Percentiles rank a stretch among this genome's conserved stretches.
Conservation (phyloP, 1,284 basidiomycete species). For the Irpex rosettiformis region DNA sequence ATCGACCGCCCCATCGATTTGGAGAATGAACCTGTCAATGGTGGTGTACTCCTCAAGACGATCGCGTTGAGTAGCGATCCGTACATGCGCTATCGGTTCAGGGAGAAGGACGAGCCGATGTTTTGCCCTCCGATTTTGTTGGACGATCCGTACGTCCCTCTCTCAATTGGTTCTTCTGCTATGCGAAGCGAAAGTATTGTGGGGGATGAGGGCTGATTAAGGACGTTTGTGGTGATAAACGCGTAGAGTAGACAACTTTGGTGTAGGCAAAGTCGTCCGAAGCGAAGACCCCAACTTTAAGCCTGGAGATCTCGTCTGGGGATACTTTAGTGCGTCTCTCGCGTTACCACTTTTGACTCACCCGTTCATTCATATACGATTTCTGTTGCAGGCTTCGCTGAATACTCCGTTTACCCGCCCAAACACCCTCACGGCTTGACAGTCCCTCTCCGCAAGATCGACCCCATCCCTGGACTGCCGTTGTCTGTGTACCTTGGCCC, state of each 20-base stretch:
- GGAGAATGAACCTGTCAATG: constrained; percentile 33
- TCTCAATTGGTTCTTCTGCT: neutral
- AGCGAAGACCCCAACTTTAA: constrained; percentile 36
- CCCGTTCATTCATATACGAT: no score
- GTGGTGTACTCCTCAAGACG: constrained; percentile 35
- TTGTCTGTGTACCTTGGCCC: constrained; percentile 9
- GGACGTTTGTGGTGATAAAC: neutral
- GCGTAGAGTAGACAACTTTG: constrained; percentile 20
- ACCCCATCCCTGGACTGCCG: constrained; percentile 5
- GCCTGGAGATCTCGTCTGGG: constrained; percentile 41
- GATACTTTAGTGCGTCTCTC: constrained; percentile 24
- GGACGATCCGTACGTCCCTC: neutral
- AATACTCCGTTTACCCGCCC: constrained; percentile 19
- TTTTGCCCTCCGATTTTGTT: constrained; percentile 8
- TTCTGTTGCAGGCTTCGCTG: constrained; percentile 17
- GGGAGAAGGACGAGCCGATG: constrained; percentile 9
- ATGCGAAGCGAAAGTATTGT: no score
- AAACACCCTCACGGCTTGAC: constrained; percentile 6
- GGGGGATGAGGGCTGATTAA: no score
- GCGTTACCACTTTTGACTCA: neutral
- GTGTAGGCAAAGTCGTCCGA: constrained; percentile 40
- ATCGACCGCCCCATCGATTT: constrained; percentile 29
- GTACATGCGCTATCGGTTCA: constrained; percentile 33
- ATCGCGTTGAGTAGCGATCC: constrained; percentile 35
- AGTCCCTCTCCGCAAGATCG: constrained; percentile 7